A percentile compares a stretch with the other conserved stretches of the same genome.
phyloP scores from a whole-genome alignment of 2,329 filamentous ascomycete genomes.

The Phaeosphaeriaceae sp. region DNA sequence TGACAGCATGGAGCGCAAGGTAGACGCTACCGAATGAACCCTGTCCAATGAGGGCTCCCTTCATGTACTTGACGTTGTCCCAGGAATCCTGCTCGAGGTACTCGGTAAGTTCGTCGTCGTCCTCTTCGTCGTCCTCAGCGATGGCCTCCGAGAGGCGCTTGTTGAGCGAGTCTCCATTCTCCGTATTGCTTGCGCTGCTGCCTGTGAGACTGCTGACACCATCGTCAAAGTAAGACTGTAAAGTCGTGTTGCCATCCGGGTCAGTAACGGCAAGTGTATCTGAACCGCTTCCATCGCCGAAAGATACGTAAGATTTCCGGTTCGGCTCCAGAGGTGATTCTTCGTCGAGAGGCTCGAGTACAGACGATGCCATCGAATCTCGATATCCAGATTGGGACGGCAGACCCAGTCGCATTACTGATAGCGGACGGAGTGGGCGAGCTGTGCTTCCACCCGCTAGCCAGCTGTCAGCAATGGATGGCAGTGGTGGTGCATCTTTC shows the following conservation, averaged over 20 bases:
- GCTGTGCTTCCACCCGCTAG: conserved; percentile 63
- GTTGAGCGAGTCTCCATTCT: conserved; percentile 73
- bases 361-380: conserved; percentile 87
- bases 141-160: conserved; percentile 84
- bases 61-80: conserved; percentile 99
- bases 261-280: conserved; percentile 79
- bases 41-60: conserved; percentile 94
- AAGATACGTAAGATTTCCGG: conserved; percentile 94
- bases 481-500: conserved; percentile 91
- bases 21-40: conserved; percentile 97
- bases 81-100: conserved; percentile 93
- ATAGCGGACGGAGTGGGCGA: conserved; percentile 63
- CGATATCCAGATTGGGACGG: conserved; percentile 71
- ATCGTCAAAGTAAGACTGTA: conserved; percentile 86
- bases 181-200: conserved; percentile 66
- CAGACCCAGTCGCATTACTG: conserved; percentile 65
- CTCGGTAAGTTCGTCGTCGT: conserved; percentile 85
- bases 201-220: conserved; percentile 75
- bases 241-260: conserved; percentile 71
- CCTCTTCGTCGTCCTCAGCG: conserved; percentile 89
- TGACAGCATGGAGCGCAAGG: conserved; percentile 91
- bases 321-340: conserved; percentile 87
- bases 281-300: conserved; percentile 71
- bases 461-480: conserved; percentile 95
- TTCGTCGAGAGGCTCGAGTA: conserved; percentile 89